Conservation (phyloP, 495 filamentous ascomycete species). For the Trichoderma virens region DNA sequence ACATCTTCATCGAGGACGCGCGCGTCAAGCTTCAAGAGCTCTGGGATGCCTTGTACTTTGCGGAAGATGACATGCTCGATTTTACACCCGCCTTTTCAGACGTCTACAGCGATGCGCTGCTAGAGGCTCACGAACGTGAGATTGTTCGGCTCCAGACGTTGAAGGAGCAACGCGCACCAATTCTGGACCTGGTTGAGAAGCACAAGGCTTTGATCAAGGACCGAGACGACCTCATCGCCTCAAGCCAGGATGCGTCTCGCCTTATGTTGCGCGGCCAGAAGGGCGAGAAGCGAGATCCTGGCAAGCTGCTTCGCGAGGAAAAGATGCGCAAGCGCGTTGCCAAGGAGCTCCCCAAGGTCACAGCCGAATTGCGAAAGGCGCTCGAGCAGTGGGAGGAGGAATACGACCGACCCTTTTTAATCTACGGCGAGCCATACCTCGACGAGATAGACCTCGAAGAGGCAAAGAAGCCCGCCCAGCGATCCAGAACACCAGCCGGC, state of each 20-base stretch:
- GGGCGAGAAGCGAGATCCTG: conserved; percentile 86
- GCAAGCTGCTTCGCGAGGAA: conserved; percentile 90
- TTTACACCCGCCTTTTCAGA: conserved; percentile 92
- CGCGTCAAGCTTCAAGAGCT: conserved; percentile 83
- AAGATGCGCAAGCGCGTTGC: conserved; percentile 96
- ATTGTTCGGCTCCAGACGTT: conserved; percentile 73
- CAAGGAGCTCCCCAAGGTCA: conserved; percentile 90
- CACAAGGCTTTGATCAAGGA: conserved; percentile 81
- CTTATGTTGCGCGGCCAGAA: conserved; percentile 83
- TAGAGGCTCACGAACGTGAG: conserved; percentile 82
- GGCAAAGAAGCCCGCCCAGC: conserved; percentile 33
- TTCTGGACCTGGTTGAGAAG: conserved; percentile 70
- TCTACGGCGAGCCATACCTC: conserved; percentile 84
- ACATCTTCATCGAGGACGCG: conserved; percentile 91
- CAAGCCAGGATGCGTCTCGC: conserved; percentile 88
- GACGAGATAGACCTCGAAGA: conserved; percentile 62
- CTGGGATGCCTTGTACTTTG: conserved; percentile 89
- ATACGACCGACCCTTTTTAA: conserved; percentile 83
- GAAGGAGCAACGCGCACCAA: conserved; percentile 80
- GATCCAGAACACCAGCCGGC: conserved; percentile 73
- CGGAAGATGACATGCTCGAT: conserved; percentile 95
- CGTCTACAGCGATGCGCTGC: conserved; percentile 81
- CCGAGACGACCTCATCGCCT: conserved; percentile 74
- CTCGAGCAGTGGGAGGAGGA: conserved; percentile 91
- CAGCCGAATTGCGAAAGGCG: conserved; percentile 68